Percentiles rank a stretch among this genome's conserved stretches.
phyloP scores from a whole-genome alignment of 2,329 filamentous ascomycete genomes.

The Botrytis hyacinthi region DNA sequence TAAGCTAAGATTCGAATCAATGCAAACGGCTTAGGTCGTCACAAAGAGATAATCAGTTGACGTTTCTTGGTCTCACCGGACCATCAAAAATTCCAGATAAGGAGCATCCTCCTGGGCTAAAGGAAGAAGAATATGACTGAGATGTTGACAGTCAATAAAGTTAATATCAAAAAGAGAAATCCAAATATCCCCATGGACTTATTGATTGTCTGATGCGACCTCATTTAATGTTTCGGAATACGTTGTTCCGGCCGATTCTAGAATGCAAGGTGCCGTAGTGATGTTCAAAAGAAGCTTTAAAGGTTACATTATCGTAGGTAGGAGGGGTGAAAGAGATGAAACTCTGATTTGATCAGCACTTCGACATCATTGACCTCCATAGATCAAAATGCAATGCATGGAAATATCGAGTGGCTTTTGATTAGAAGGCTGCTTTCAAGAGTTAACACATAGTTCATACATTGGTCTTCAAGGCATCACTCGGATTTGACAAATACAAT shows the following conservation, averaged over 20 bases:
- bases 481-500: not conserved
- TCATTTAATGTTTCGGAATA: not conserved
- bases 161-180: not conserved
- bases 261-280: not conserved
- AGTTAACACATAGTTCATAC: not conserved
- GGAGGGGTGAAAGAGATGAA: not conserved
- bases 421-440: not conserved
- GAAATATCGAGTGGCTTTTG: not conserved
- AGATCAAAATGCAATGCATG: not conserved
- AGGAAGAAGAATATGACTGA: not conserved
- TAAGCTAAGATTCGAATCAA: not conserved
- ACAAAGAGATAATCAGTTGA: conserved; percentile 19
- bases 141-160: not conserved
- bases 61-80: conserved; percentile 17
- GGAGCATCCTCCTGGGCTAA: conserved; percentile 12
- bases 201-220: not conserved
- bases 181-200: not conserved
- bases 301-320: not conserved
- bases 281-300: not conserved
- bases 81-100: conserved; percentile 16
- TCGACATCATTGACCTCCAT: not conserved
- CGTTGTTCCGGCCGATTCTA: conserved; percentile 10
- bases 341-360: not conserved
- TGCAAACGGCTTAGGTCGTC: conserved; percentile 12
- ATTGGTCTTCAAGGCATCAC: not conserved